Evolutionary conservation across 2,329 filamentous ascomycete species (phyloP).

Genomic region (Microcera coccophila): DNA sequence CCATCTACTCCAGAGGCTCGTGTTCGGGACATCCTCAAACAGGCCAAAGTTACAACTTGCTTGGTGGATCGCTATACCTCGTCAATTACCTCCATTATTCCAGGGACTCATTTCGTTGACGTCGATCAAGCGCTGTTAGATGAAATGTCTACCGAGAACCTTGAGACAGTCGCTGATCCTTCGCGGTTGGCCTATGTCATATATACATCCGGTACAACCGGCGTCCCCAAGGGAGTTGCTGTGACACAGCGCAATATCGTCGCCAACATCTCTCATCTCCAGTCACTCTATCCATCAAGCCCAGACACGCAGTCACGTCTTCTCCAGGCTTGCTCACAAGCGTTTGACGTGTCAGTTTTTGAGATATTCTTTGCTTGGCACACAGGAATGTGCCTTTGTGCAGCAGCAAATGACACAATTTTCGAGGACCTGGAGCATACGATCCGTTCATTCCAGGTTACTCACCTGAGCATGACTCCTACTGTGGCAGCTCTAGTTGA

Average conservation of each 20-base stretch:
- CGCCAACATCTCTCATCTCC: conserved; percentile 68
- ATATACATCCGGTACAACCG: conserved; percentile 81
- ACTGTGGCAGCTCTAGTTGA: conserved; percentile 76
- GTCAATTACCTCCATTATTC: conserved; percentile 8
- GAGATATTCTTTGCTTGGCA: conserved; percentile 86
- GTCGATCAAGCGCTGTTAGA: conserved; percentile 29
- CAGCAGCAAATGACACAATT: conserved; percentile 68
- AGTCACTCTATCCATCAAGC: conserved; percentile 59
- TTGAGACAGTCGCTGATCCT: conserved; percentile 36
- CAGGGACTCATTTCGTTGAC: conserved; percentile 29
- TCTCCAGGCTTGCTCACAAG: conserved; percentile 78
- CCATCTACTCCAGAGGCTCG: conserved; percentile 65
- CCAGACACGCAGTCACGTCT: conserved; percentile 49
- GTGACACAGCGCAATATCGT: conserved; percentile 72
- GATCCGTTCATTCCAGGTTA: conserved; percentile 61
- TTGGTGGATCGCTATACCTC: conserved; percentile 36
- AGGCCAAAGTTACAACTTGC: conserved; percentile 51
- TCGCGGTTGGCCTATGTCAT: conserved; percentile 68
- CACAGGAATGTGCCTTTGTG: conserved; percentile 73
- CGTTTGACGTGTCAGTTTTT: conserved; percentile 85
- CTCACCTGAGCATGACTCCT: conserved; percentile 80
- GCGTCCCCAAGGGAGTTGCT: conserved; percentile 73
- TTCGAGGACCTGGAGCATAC: conserved; percentile 67
- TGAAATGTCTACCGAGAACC: conserved; percentile 34
- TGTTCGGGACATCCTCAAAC: conserved; percentile 56